Conservation (phyloP, 176 grass and related monocot genomes). For the Oryza australiensis region DNA sequence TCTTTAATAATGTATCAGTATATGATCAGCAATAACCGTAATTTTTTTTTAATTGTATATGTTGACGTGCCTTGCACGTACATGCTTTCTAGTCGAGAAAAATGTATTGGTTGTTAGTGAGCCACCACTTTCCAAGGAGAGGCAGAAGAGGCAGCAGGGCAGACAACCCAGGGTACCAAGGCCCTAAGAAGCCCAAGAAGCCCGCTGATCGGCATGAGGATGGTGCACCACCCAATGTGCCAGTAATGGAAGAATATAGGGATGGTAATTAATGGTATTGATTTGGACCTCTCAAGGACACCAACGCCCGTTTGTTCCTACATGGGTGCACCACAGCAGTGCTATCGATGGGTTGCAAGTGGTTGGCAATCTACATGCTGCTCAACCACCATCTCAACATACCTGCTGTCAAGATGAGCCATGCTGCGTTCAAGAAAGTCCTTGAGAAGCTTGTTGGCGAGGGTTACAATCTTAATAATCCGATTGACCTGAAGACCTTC, state of each 20-base stretch:
- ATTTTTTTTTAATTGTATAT: too few relatives aligned
- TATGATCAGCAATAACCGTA: too few relatives aligned
- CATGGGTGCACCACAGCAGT: slow-evolving; percentile 49
- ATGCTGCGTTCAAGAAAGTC: slow-evolving; percentile 60
- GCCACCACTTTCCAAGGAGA: slow-evolving; percentile 35
- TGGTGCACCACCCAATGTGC: neutral
- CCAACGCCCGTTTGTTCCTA: slow-evolving; percentile 56
- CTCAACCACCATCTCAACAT: slow-evolving; percentile 51
- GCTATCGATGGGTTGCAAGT: slow-evolving; percentile 55
- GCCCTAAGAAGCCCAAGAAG: slow-evolving; percentile 53
- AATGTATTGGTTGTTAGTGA: slow-evolving; percentile 24
- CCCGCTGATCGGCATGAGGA: slow-evolving; percentile 9
- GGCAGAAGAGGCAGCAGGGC: slow-evolving; percentile 39
- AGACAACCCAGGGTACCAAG: slow-evolving; percentile 39
- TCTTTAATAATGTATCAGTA: too few relatives aligned
- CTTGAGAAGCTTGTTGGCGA: slow-evolving; percentile 56
- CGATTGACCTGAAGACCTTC: slow-evolving; percentile 56
- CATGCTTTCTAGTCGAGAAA: too few relatives aligned
- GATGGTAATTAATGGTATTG: slow-evolving; percentile 56
- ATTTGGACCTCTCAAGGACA: slow-evolving; percentile 51
- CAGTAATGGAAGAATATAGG: slow-evolving; percentile 40
- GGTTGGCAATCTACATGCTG: slow-evolving; percentile 62
- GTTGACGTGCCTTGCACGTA: too few relatives aligned
- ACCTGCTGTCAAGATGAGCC: slow-evolving; percentile 55
- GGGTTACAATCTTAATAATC: slow-evolving; percentile 53